Evolutionary conservation across 2,329 filamentous ascomycete species (phyloP), one percentile per base, ranked within the genome.

Genomic region (Fusarium secorum): DNA sequence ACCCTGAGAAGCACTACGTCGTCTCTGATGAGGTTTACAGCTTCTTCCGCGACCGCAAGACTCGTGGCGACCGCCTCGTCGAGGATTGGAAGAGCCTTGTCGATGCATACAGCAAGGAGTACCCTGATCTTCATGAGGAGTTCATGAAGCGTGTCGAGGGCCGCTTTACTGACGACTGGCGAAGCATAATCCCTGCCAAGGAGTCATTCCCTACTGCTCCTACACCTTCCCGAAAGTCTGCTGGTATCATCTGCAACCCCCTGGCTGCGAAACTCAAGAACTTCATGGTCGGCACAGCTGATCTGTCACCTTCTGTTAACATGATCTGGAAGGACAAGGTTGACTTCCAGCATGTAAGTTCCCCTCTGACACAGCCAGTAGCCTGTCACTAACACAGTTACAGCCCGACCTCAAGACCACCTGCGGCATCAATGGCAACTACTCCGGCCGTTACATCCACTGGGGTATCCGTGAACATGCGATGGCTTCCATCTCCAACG

Each of bases 381-480:
- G 4, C 5, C 11, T 18, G 15, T 32, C 32, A 22, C 51, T 72
- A 48, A 70, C 48, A 52, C 30, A 61, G 11, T 2, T 9, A 41
- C 38, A 83, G 75, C 82, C 81, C 15, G 77, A 78, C 32, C 73
- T 82, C 20, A 77, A 71, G 54, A 82, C 82, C 1, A 68, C 77
- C 5, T 85, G 84, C 65, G 85, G 86, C 11, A 84, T 86, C 72
- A 86, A 86, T 67, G 89, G 88, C 44, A 79, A 85, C 77, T 86
- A 85, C 68, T 73, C 80, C 2, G 87, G 87, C 5, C 83, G 87
- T 3, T 89, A 88, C 70, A 85, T 90, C 68, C 88, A 88, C 76
- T 90, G 84, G 75, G 88, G 88, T 41, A 85, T 90, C 58, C 85
- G 88, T 9, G 88, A 90, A 71, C 88, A 90, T 74, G 88, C 87